Conservation (phyloP, 2,329 filamentous ascomycete genomes). For the Didymosphaeria variabile region DNA sequence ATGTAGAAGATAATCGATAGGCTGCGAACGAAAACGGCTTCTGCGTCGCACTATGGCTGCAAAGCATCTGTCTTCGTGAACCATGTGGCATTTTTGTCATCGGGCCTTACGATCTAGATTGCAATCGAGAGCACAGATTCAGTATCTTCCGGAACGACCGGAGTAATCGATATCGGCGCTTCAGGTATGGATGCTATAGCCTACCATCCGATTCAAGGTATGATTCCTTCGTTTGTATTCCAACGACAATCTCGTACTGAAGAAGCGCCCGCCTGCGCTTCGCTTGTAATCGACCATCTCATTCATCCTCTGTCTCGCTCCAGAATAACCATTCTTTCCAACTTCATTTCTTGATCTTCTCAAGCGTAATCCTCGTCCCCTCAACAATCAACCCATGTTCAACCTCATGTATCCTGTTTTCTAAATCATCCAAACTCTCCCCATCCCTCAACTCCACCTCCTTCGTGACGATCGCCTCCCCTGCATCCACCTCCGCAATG, state of each 20-base stretch:
- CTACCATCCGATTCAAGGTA: not conserved
- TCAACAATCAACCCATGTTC: slow-evolving; percentile 85
- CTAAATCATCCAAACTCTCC: slow-evolving; percentile 68
- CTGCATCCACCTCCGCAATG: slow-evolving; percentile 77
- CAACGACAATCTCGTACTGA: not conserved
- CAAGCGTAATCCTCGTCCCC: slow-evolving; percentile 67
- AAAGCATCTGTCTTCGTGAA: not conserved
- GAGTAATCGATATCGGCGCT: not conserved
- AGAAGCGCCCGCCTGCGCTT: not conserved
- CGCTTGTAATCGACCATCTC: no score
- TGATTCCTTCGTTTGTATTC: not conserved
- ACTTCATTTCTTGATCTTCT: slow-evolving; percentile 40
- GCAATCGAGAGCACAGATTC: not conserved
- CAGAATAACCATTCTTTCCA: not conserved
- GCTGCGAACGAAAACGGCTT: not conserved
- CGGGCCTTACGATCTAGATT: not conserved
- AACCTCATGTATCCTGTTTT: slow-evolving; percentile 75
- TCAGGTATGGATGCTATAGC: not conserved
- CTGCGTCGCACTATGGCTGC: not conserved
- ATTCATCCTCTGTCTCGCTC: not conserved
- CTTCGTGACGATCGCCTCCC: slow-evolving; percentile 73
- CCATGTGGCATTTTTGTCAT: not conserved
- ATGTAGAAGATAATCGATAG: not conserved
- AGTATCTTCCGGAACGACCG: not conserved
- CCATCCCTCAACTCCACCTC: slow-evolving; percentile 72